Evolutionary conservation across 73 alveolate species (phyloP).

Genomic region (Symbiodinium pilosum): DNA sequence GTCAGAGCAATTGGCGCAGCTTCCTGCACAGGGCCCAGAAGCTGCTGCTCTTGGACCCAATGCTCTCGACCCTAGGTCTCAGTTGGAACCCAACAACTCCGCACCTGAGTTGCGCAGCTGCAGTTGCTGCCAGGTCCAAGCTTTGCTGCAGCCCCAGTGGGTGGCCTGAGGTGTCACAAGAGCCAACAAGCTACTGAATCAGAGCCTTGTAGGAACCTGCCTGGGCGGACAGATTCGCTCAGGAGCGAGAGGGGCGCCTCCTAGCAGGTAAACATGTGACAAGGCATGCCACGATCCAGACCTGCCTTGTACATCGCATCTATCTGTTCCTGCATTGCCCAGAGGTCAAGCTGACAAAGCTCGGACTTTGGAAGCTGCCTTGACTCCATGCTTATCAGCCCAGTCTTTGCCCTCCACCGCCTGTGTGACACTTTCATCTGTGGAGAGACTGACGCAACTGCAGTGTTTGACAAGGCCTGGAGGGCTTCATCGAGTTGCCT

Average conservation of each 20-base stretch:
- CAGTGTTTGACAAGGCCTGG: slow-evolving; percentile 20
- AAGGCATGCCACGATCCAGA: not conserved
- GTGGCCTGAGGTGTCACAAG: not conserved
- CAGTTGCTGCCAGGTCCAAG: not conserved
- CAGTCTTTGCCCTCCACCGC: slow-evolving; percentile 79
- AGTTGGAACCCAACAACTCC: too few species aligned
- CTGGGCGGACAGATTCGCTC: not conserved
- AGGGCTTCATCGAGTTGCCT: slow-evolving; percentile 85
- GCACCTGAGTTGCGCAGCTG: slow-evolving; percentile 2
- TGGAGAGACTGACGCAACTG: not conserved
- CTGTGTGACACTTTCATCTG: not conserved
- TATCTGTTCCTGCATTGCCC: slow-evolving; percentile 33
- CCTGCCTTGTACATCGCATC: slow-evolving; percentile 60
- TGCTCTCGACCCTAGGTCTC: too few species aligned
- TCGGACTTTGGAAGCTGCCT: not conserved
- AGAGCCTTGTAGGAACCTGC: not conserved
- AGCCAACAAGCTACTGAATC: too few species aligned
- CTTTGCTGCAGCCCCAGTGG: not conserved
- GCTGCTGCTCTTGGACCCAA: too few species aligned
- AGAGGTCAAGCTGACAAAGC: not conserved
- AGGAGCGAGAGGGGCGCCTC: not conserved
- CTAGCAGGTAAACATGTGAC: not conserved
- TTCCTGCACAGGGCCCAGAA: too few species aligned
- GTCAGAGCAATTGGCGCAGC: too few species aligned
- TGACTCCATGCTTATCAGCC: slow-evolving; percentile 88